These are phyloP conservation scores for Fraxinus sp. DNA, from an alignment of 305 asterid genomes.

Conservation along the genomic window DNA sequence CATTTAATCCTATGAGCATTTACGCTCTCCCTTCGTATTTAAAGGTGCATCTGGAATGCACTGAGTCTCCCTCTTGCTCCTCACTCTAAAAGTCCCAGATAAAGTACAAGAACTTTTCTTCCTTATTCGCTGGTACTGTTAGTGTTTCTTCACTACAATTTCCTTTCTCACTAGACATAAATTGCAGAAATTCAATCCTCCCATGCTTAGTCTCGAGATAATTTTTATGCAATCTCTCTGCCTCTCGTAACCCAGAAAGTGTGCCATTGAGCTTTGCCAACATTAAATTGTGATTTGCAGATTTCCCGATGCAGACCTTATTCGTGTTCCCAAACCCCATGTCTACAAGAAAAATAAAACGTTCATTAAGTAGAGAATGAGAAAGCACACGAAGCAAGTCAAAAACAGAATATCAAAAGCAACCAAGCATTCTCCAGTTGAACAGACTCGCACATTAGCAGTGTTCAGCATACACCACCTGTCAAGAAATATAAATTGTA, in stretches of 20 bases:
- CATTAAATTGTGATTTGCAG: constrained; percentile 55
- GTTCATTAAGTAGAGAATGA: background rate
- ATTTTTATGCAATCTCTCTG: constrained; percentile 42
- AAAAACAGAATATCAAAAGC: background rate
- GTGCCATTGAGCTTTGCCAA: constrained; percentile 54
- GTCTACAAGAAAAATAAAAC: constrained; percentile 25
- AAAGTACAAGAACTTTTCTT: constrained; percentile 38
- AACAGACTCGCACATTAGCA: background rate
- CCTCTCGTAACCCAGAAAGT: constrained; percentile 61
- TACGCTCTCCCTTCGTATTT: background rate
- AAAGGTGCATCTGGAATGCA: constrained; percentile 39
- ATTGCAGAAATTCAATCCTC: constrained; percentile 38
- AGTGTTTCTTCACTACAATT: constrained; percentile 22
- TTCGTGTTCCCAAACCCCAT: constrained; percentile 52
- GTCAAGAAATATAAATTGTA: too few species aligned
- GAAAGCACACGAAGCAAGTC: background rate
- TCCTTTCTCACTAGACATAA: constrained; percentile 22
- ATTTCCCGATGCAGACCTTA: constrained; percentile 54
- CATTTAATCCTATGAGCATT: background rate
- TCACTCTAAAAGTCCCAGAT: constrained; percentile 53
- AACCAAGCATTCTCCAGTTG: background rate
- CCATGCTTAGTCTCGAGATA: constrained; percentile 45
- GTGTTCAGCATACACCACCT: background rate
- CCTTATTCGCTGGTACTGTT: constrained; percentile 19
- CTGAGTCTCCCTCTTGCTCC: constrained; percentile 55